Evolutionary conservation across 805 yeast genomes (phyloP).

Genomic region (Metschnikowia proteae): DNA sequence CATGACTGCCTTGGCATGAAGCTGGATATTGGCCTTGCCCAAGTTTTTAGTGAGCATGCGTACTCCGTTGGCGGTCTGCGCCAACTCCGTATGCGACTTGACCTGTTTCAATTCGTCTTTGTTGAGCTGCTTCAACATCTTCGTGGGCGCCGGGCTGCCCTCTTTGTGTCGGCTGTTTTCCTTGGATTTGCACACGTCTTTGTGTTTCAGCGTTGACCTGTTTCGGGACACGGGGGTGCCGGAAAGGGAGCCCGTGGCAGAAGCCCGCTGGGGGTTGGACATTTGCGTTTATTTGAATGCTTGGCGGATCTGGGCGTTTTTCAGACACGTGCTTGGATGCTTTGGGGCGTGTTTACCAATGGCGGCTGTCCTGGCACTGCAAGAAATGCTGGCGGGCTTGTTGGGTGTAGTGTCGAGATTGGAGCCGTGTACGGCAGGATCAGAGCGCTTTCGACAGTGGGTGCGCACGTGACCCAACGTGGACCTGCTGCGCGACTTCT

Average conservation of each 20-base stretch:
- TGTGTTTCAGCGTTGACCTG: not conserved
- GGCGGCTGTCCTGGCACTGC: too few relatives aligned
- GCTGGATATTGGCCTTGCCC: constrained; percentile 64
- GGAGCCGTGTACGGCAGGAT: too few relatives aligned
- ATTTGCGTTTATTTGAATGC: not conserved
- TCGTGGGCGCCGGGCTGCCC: constrained; percentile 8
- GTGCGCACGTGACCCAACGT: not conserved
- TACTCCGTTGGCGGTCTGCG: constrained; percentile 79
- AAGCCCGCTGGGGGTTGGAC: not conserved
- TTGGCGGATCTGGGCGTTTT: too few relatives aligned
- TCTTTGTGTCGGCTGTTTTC: constrained; percentile 5
- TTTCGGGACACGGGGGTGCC: constrained; percentile 1
- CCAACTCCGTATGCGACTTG: constrained; percentile 68
- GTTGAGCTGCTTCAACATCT: constrained; percentile 25
- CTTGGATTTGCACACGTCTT: not conserved
- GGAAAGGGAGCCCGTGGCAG: not conserved
- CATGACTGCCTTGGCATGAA: constrained; percentile 68
- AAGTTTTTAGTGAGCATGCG: constrained; percentile 70
- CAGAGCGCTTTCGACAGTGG: not conserved
- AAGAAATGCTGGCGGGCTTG: not conserved
- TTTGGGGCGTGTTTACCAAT: too few relatives aligned
- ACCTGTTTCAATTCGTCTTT: constrained; percentile 49
- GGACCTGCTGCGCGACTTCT: too few relatives aligned
- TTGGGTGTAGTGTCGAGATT: too few relatives aligned
- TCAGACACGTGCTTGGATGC: too few relatives aligned